These are phyloP conservation scores for Termitomyces sp. DNA, from an alignment of 768 basidiomycete genomes.

Conservation along the genomic window DNA sequence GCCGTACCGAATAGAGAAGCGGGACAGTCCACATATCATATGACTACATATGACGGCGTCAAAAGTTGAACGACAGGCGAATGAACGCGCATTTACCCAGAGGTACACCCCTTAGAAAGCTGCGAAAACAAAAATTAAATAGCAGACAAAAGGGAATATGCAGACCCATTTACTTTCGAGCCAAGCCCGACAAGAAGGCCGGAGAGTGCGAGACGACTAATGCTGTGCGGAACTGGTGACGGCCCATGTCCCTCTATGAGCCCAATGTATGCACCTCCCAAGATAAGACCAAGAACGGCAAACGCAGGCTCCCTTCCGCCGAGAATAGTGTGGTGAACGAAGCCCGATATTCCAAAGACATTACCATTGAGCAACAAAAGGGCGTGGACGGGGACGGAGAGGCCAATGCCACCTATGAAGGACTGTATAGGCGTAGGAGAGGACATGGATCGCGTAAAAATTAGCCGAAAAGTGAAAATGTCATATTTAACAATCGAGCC, in stretches of 20 bases:
- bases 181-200: conserved; percentile 57
- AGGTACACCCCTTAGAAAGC: conserved; percentile 62
- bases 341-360: conserved; percentile 58
- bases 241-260: conserved; percentile 32
- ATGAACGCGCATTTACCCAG: conserved; percentile 35
- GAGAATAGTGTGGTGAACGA: conserved; percentile 44
- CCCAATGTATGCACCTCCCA: conserved; percentile 42
- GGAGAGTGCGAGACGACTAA: conserved; percentile 32
- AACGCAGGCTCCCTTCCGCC: conserved; percentile 38
- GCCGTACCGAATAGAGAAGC: conserved; percentile 47
- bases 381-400: conserved; percentile 47
- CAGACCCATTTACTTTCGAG: conserved; percentile 40
- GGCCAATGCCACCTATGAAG: conserved; percentile 48
- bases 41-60: conserved; percentile 33
- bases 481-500: not conserved
- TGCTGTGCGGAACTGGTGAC: conserved; percentile 16
- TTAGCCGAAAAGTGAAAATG: not conserved
- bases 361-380: conserved; percentile 49
- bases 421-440: conserved; percentile 44
- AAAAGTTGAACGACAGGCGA: not conserved
- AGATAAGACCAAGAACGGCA: conserved; percentile 40
- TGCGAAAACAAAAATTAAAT: conserved; percentile 15
- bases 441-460: conserved; percentile 22
- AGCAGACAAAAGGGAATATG: not conserved
- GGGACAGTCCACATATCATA: conserved; percentile 58